These are phyloP conservation scores for Mortierella sp. DNA, from an alignment of 371 early-diverging fungal species.

Conservation along the genomic window DNA sequence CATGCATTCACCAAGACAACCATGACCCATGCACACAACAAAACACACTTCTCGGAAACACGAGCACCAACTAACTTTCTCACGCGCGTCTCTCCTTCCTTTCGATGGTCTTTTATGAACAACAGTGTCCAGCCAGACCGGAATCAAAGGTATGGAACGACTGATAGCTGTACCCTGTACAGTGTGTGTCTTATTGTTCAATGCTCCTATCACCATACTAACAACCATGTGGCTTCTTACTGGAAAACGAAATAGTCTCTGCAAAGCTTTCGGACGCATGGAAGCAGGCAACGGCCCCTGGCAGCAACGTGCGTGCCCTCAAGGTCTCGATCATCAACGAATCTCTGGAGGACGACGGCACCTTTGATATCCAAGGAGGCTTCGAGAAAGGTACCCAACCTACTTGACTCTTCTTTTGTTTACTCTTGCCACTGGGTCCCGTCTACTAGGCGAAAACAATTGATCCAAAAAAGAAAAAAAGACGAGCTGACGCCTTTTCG, in stretches of 20 bases:
- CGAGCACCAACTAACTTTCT: not conserved
- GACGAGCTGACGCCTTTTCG: not conserved
- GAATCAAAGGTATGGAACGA: slow-evolving; percentile 48
- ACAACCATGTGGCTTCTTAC: too few relatives aligned
- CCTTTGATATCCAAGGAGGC: slow-evolving; percentile 60
- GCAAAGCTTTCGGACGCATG: slow-evolving; percentile 38
- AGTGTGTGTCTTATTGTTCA: too few relatives aligned
- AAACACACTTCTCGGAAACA: not conserved
- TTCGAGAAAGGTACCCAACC: slow-evolving; percentile 70
- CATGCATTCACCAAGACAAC: too few relatives aligned
- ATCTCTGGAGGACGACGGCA: slow-evolving; percentile 62
- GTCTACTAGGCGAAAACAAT: too few relatives aligned
- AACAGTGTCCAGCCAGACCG: slow-evolving; percentile 56
- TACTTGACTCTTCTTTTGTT: not conserved
- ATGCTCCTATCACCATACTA: too few relatives aligned
- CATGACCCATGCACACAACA: not conserved
- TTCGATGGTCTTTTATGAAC: not conserved
- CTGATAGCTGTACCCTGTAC: too few relatives aligned
- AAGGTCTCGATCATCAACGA: slow-evolving; percentile 57
- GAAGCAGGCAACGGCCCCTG: slow-evolving; percentile 29
- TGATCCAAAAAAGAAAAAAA: not conserved
- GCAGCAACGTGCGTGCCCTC: slow-evolving; percentile 47
- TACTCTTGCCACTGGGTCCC: too few relatives aligned
- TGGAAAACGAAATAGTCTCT: slow-evolving; percentile 43
- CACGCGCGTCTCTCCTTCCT: not conserved